Percentiles rank a stretch among this genome's conserved stretches.
phyloP scores from a whole-genome alignment of 352 stramenopile genomes.

The Blastocystis sp. region DNA sequence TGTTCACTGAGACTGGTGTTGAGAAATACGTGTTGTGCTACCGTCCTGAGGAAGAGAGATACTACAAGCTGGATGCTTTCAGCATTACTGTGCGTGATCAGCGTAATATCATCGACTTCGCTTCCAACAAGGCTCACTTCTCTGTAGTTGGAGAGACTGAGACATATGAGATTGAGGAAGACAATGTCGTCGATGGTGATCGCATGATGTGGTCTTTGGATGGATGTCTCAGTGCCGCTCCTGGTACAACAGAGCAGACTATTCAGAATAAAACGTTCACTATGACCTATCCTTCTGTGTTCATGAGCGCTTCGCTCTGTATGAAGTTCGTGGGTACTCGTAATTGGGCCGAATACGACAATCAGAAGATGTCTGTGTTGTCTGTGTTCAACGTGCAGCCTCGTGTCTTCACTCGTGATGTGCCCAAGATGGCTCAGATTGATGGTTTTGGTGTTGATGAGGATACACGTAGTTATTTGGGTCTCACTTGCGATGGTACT shows the following conservation, averaged over 20 bases:
- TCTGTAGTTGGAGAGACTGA: conserved; percentile 38
- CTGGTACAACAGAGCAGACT: conserved; percentile 20
- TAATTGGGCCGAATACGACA: conserved; percentile 33
- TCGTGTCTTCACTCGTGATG: conserved; percentile 35
- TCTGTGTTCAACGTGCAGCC: conserved; percentile 57
- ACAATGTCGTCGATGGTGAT: conserved; percentile 35
- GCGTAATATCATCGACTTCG: conserved; percentile 59
- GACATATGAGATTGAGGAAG: conserved; percentile 42
- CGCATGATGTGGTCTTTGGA: conserved; percentile 63
- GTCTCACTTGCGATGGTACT: conserved; percentile 1
- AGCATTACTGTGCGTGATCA: conserved; percentile 15
- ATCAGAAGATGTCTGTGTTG: conserved; percentile 59
- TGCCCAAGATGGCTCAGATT: not conserved
- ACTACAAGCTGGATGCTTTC: not conserved
- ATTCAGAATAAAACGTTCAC: conserved; percentile 24
- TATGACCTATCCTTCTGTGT: conserved; percentile 33
- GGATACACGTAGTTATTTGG: not conserved
- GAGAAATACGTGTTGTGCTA: conserved; percentile 47
- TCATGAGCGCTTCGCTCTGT: conserved; percentile 7
- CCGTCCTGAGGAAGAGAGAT: not conserved
- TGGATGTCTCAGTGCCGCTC: not conserved
- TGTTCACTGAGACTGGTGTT: conserved; percentile 30
- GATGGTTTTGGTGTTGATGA: not conserved
- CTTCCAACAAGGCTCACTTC: conserved; percentile 36
- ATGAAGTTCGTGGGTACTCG: conserved; percentile 60